Conservation (phyloP, 2,329 filamentous ascomycete species). For the Aspergillus bombycis region DNA sequence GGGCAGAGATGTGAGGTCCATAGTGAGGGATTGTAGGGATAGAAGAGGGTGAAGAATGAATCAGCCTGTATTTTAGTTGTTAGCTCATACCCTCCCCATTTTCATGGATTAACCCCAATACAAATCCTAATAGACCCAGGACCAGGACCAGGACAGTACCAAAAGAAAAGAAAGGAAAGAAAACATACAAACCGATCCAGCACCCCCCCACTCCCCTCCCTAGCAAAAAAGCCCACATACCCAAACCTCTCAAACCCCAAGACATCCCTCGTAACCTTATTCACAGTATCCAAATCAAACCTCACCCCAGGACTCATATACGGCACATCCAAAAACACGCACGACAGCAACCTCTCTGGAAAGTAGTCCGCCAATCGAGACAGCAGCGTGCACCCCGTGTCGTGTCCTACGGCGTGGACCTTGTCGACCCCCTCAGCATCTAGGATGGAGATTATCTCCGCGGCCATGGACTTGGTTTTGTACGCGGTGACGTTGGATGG, state of each 20-base stretch:
- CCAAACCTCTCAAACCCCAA: slow-evolving; percentile 29
- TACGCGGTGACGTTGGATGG: slow-evolving; percentile 33
- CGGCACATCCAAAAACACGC: slow-evolving; percentile 25
- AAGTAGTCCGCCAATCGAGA: slow-evolving; percentile 31
- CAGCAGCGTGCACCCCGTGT: slow-evolving; percentile 29
- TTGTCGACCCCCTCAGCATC: slow-evolving; percentile 25
- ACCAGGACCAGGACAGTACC: neutral
- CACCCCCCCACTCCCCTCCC: slow-evolving; percentile 15
- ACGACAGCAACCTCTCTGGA: slow-evolving; percentile 21
- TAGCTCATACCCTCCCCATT: neutral
- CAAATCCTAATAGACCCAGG: neutral
- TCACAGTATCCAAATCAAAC: slow-evolving; percentile 27
- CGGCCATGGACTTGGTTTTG: slow-evolving; percentile 33
- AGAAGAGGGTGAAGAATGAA: slow-evolving; percentile 31
- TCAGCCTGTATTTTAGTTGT: slow-evolving; percentile 8
- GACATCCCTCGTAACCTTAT: slow-evolving; percentile 22
- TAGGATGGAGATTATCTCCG: slow-evolving; percentile 40
- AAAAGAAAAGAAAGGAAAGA: neutral
- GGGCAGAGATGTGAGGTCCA: slow-evolving; percentile 27
- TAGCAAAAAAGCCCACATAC: slow-evolving; percentile 27
- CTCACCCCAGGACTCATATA: slow-evolving; percentile 23
- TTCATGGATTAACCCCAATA: no score
- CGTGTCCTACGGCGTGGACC: slow-evolving; percentile 31
- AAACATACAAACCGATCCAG: slow-evolving; percentile 29
- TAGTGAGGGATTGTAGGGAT: slow-evolving; percentile 22